Base-by-base conservation (phyloP, 208 protist genomes). In the Leishmania turanica region DNA sequence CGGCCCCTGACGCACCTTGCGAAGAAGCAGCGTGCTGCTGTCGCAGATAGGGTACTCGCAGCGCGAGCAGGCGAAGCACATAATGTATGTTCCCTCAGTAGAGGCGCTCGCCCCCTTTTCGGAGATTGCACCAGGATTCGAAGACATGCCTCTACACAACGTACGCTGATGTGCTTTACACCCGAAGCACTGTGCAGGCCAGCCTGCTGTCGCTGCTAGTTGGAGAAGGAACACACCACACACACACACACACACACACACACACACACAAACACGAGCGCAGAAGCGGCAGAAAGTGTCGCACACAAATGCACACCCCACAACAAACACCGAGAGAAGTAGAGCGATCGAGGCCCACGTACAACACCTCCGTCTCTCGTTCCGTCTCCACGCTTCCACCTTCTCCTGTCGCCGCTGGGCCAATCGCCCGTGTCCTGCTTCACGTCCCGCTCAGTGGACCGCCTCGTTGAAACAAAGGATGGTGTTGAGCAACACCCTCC, bases 11-110 rank as follows among this genome's bases (percentile, higher is more conserved):
- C 73, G 75, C 24, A 94, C 88, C 62, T 74, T 47, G 8, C 69
- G 56, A 37, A 87, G 68, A 8, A 97, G 17, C 64, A 97, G 42
- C 72, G 95, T 88, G 34, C 66, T 81, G 47, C 82, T 80, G 31
- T 83, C 77, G 81, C 93, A 97, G 65, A 97, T 87, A 1, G 93
- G 93, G 84, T 93, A 94, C 77, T 95, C 89, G 74, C 93, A 97
- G 31, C 93, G 87, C 7, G 88, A 88, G 80, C 93, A 97, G 8
- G 88, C 88, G 78, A 97, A 97, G 80, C 89, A 97, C 42, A 88
- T 77, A 7, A 87, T 80, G 75, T 79, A 65, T 8, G 79, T 56
- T 0, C 71, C 40, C 0, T 71, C 60, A 17, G 74, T 47, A 24
- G 47, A 58, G 21, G 21, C 54, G 9, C 19, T 51, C 56, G 27